Evolutionary conservation across 495 filamentous ascomycete genomes (phyloP).

Genomic region (Ascodesmis nigricans): DNA sequence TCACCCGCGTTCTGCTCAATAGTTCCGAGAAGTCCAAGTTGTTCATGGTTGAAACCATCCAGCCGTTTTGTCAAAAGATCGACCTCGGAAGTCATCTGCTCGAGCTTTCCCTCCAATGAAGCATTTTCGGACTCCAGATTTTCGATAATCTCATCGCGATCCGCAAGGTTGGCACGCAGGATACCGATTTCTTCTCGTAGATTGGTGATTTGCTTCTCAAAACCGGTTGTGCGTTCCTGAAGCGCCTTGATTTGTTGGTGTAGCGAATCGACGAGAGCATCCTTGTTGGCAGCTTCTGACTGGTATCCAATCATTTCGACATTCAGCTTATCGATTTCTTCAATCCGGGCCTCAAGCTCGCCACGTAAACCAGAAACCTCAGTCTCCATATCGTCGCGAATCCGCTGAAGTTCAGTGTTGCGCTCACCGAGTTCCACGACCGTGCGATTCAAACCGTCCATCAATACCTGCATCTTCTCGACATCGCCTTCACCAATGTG

Average conservation of each 20-base stretch:
- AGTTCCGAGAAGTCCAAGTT: not conserved
- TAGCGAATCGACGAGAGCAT: constrained; percentile 7
- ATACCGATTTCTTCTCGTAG: constrained; percentile 10
- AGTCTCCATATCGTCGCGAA: not conserved
- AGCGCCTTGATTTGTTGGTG: constrained; percentile 6
- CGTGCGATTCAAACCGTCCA: constrained; percentile 1
- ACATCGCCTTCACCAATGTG: constrained; percentile 6
- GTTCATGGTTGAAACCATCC: constrained; percentile 2
- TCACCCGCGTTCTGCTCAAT: not conserved
- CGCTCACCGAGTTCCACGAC: constrained; percentile 6
- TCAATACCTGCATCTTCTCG: constrained; percentile 4
- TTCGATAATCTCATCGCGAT: not conserved
- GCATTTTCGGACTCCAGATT: not conserved
- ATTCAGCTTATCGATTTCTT: constrained; percentile 9
- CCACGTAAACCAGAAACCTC: constrained; percentile 1
- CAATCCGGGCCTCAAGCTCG: constrained; percentile 6
- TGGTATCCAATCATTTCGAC: constrained; percentile 5
- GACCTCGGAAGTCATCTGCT: not conserved
- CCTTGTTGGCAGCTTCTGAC: constrained; percentile 7
- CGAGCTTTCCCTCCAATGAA: not conserved
- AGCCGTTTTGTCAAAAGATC: not conserved
- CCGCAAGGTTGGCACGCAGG: constrained; percentile 5
- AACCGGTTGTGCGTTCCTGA: constrained; percentile 2
- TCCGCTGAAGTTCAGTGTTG: not conserved
- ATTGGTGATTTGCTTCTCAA: constrained; percentile 2